Conservation (phyloP, 2,329 filamentous ascomycete species). For the Sordariomycetes sp. region DNA sequence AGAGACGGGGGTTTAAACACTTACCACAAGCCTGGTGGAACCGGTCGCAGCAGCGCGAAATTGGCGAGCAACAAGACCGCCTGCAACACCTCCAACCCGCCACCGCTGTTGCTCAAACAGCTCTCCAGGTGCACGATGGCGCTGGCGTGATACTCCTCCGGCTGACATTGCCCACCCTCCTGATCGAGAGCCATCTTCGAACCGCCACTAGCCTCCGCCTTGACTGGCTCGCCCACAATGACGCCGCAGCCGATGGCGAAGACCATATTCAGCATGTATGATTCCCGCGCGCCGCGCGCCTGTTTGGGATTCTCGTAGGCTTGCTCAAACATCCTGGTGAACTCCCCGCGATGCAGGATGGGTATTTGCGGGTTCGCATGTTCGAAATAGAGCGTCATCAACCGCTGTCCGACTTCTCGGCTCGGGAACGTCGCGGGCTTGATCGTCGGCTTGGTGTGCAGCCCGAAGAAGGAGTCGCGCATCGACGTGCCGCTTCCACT, state of each 20-base stretch:
- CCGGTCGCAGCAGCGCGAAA: conserved; percentile 82
- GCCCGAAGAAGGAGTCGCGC: conserved; percentile 94
- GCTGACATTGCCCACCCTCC: conserved; percentile 48
- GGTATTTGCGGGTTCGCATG: conserved; percentile 95
- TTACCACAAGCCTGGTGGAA: conserved; percentile 86
- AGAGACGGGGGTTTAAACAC: too few species aligned
- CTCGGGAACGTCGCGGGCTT: conserved; percentile 78
- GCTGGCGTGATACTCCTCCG: conserved; percentile 93
- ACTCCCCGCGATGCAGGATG: conserved; percentile 80
- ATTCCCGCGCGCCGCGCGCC: conserved; percentile 63
- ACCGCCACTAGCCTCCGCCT: conserved; percentile 31
- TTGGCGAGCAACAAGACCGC: conserved; percentile 86
- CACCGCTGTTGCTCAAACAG: conserved; percentile 76
- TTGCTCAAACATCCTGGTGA: conserved; percentile 78
- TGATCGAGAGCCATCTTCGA: conserved; percentile 19
- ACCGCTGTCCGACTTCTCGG: conserved; percentile 58
- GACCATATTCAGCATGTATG: conserved; percentile 95
- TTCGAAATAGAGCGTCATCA: conserved; percentile 85
- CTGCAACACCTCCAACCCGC: conserved; percentile 85
- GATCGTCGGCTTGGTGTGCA: conserved; percentile 84
- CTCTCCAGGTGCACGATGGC: conserved; percentile 87
- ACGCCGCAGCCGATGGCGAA: conserved; percentile 94
- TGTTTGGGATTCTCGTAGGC: conserved; percentile 64
- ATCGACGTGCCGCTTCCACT: conserved; percentile 60
- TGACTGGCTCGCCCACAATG: conserved; percentile 61